Conservation (phyloP, 2,329 filamentous ascomycete genomes). For the Colletotrichum sp. region DNA sequence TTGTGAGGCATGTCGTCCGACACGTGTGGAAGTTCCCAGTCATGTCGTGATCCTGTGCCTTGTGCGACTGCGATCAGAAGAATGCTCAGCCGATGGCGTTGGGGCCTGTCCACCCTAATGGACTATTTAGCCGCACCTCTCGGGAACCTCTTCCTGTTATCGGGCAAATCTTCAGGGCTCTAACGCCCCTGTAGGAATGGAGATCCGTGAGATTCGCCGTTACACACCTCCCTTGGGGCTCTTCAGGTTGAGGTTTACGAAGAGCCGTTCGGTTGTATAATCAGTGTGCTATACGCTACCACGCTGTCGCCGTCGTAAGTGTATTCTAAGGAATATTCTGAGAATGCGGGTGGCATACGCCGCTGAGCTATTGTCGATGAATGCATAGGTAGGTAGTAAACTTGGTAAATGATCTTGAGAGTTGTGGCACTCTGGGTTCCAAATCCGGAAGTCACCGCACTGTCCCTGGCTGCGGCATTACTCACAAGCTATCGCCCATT, state of each 20-base stretch:
- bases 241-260: not conserved
- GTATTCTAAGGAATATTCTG: not conserved
- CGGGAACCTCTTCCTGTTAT: rapidly evolving
- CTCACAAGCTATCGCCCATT: not conserved
- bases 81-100: not conserved
- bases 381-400: not conserved
- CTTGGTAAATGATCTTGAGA: not conserved
- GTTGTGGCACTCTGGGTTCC: not conserved
- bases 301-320: not conserved
- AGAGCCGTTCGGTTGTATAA: rapidly evolving
- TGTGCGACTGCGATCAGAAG: not conserved
- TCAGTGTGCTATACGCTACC: rapidly evolving
- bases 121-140: not conserved
- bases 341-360: not conserved
- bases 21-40: rapidly evolving
- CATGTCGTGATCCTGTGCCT: not conserved
- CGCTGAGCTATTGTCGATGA: not conserved
- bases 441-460: not conserved
- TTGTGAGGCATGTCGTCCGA: not conserved
- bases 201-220: not conserved
- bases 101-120: not conserved
- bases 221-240: not conserved
- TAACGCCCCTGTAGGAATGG: not conserved
- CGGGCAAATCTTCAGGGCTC: not conserved
- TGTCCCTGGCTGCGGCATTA: not conserved